These are phyloP conservation scores for Fusarium acutatum DNA, from an alignment of 2,329 filamentous ascomycete species.

Conservation along the genomic window DNA sequence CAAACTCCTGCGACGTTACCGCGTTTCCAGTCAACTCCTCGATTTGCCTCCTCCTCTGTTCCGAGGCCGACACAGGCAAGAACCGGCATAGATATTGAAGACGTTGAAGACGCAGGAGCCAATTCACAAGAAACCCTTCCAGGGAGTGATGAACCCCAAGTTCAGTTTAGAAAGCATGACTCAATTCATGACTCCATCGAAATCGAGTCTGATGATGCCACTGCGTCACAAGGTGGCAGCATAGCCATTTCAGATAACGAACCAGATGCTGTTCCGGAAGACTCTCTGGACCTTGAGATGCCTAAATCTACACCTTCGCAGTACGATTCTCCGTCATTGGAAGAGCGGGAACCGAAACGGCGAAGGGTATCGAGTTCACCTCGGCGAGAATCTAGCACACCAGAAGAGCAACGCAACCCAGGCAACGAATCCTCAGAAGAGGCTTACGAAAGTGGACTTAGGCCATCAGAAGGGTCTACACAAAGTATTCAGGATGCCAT, in stretches of 20 bases:
- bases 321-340: constrained; percentile 9
- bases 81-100: constrained; percentile 44
- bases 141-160: background rate
- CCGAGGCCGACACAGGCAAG: constrained; percentile 42
- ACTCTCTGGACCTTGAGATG: constrained; percentile 11
- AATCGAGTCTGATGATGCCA: constrained; percentile 38
- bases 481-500: constrained; percentile 20
- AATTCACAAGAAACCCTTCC: constrained; percentile 7
- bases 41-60: constrained; percentile 49
- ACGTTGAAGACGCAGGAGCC: constrained; percentile 44
- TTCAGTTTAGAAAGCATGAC: constrained; percentile 6
- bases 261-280: background rate
- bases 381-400: constrained; percentile 17
- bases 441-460: background rate
- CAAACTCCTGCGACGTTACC: constrained; percentile 44
- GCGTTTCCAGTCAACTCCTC: constrained; percentile 51
- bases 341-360: constrained; percentile 40
- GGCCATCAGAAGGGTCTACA: constrained; percentile 10
- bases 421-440: background rate
- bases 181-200: constrained; percentile 42
- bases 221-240: constrained; percentile 20
- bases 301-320: background rate
- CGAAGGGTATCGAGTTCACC: constrained; percentile 44
- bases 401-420: background rate
- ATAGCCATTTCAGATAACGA: constrained; percentile 1